Base-by-base conservation (phyloP, 192 early-diverging fungal genomes). In the Funneliformis geosporum region DNA sequence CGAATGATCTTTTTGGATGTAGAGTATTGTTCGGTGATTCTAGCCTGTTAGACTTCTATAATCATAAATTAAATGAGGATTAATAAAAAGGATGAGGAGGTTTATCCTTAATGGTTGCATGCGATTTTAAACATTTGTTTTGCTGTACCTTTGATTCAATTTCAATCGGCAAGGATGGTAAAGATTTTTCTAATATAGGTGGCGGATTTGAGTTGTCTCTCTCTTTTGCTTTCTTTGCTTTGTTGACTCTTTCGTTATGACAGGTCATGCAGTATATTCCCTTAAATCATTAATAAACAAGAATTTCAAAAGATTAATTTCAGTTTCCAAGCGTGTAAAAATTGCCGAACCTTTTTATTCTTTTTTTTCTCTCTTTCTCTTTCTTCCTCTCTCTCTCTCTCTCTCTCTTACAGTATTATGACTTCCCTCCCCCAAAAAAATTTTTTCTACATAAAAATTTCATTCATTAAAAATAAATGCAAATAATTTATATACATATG, bases 201-300 rank as follows among this genome's bases (percentile, higher is more conserved):
- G 50, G 55, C 21, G 67, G 59, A 21, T 70, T 40, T 27, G 23
- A 18, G 23, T 44, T 71, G 12, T 81, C 59, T 39, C 76, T 62
- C 62, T 80, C 60, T 55, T 61, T 59, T 73, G 70, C 42, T 82
- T 81, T 43, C 70, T 75, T 28, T 70, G 69, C 16, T 84, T 80
- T 80, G 82, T 79, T 38, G 60, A 84, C 87, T 79, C 79, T 86
- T 75, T 82, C 84, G 80, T 82, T 88, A 82, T 94, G 92, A 77
- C 94, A 95, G 12, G 62, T 79, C 71, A 92, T 92, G 73, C 94
- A 95, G 77, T 91, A 94, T 39, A 95, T 85, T 60, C 94, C 94
- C 87, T 91, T 82, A 43, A 76, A 38, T 8, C 27, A 23, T 39
- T 27, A 10, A 60, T 43, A 66, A 76, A 69, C n/a, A n/a, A n/a